Evolutionary conservation across 2,329 filamentous ascomycete species (phyloP), one percentile per base, ranked within the genome.

Genomic region (Fusarium sp.): DNA sequence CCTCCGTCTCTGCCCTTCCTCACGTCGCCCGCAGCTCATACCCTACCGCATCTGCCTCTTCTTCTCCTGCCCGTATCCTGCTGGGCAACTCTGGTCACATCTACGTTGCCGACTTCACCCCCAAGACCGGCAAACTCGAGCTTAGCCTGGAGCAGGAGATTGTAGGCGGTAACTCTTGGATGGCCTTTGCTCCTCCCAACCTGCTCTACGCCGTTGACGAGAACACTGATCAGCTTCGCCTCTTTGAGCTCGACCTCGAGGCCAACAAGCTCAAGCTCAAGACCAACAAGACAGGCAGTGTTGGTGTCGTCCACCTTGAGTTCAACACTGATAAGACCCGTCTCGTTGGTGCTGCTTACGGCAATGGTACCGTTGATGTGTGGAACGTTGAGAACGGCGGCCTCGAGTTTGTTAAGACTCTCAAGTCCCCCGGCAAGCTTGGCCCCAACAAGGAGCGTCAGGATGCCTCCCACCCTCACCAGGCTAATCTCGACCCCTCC

Each of bases 181-280:
- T 87, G 75, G 75, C 79, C 39, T 81, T 80, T 73, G 79, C 78
- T 49, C 62, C 76, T 19, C 79, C 80, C 26, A 77, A 80, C 70
- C 54, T 59, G 21, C 61, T 87, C 43, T 86, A 84, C 61, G 82
- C 82, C 44, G 81, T 84, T 21, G 80, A 87, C 65, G 85, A 87
- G 79, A 81, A 80, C 67, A 76, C 78, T 67, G 74, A 75, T 50
- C 70, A 75, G 44, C 75, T 82, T n/a, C 78, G 80, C 60, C 71
- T 81, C 17, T 84, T 83, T 70, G 76, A 73, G 19, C 67, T 84
- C 33, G 77, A 83, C 62, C 64, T 73, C 6, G 63, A 67, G 36
- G 70, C 69, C 40, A 76, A 77, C 63, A 73, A 73, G 38, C 72
- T 82, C 6, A 60, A 70, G 28, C 70, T 72, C 13, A 71, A 76